Evolutionary conservation across 768 basidiomycete genomes (phyloP).

Genomic region (Amanita muscaria): DNA sequence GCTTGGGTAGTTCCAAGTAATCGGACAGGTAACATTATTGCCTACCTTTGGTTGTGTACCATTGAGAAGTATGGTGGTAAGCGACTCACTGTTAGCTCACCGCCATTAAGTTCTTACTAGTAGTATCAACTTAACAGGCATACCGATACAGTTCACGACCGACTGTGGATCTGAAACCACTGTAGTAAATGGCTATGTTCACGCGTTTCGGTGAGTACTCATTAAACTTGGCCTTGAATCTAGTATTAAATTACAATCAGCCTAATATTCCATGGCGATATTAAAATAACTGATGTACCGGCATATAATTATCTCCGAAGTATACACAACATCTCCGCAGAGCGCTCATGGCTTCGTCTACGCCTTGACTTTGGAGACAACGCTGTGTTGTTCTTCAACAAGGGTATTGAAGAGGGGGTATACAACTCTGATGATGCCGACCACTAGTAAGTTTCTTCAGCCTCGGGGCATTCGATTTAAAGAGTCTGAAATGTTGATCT

Average conservation of each 20-base stretch:
- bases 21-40: constrained; percentile 14
- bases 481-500: neutral
- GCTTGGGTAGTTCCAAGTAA: constrained; percentile 26
- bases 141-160: constrained; percentile 24
- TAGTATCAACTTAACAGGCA: constrained; percentile 14
- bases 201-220: constrained; percentile 17
- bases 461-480: constrained; percentile 5
- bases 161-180: constrained; percentile 25
- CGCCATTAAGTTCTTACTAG: neutral
- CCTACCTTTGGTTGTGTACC: constrained; percentile 19
- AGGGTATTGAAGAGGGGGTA: constrained; percentile 12
- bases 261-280: neutral
- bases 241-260: neutral
- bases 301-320: constrained; percentile 21
- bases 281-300: constrained; percentile 7
- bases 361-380: constrained; percentile 22
- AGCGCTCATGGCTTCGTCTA: constrained; percentile 21
- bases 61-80: constrained; percentile 18
- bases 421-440: constrained; percentile 14
- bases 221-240: neutral
- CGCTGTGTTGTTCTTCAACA: constrained; percentile 14
- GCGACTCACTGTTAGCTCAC: constrained; percentile 3
- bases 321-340: constrained; percentile 22
- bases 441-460: neutral
- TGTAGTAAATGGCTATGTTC: constrained; percentile 19